These are phyloP conservation scores for Russula sp. DNA, from an alignment of 768 basidiomycete genomes.

Conservation along the genomic window DNA sequence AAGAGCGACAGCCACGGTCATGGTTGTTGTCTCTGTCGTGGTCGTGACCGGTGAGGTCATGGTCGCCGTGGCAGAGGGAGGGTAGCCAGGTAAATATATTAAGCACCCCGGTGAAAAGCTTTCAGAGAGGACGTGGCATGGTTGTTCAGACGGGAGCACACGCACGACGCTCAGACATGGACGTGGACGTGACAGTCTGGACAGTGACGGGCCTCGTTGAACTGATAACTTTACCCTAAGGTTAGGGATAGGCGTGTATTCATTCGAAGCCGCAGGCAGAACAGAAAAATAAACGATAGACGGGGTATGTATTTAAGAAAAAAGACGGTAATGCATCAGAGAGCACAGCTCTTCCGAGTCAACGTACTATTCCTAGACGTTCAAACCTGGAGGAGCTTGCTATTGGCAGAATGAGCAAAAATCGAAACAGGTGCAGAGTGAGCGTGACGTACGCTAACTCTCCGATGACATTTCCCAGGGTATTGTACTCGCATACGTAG, in stretches of 20 bases:
- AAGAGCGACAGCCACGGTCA: too few relatives aligned
- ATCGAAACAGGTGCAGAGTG: not conserved
- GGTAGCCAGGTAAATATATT: slow-evolving; percentile 34
- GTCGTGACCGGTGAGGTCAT: too few relatives aligned
- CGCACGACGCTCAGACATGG: not conserved
- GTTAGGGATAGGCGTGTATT: not conserved
- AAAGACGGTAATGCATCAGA: not conserved
- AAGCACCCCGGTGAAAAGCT: slow-evolving; percentile 10
- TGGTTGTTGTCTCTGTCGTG: too few relatives aligned
- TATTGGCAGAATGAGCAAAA: not conserved
- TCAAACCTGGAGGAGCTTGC: slow-evolving; percentile 31
- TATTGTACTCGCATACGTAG: slow-evolving; percentile 65
- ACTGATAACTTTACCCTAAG: not conserved
- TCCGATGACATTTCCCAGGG: slow-evolving; percentile 59
- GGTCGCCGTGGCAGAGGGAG: too few relatives aligned
- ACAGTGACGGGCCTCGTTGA: not conserved
- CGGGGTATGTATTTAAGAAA: not conserved
- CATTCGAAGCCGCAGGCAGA: not conserved
- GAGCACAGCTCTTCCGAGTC: not conserved
- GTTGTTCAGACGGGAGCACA: not conserved
- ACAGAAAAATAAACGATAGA: too few relatives aligned
- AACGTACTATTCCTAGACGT: not conserved
- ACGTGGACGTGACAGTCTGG: not conserved
- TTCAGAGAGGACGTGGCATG: slow-evolving; percentile 11
- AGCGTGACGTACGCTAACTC: slow-evolving; percentile 47